Evolutionary conservation across 2,329 filamentous ascomycete genomes (phyloP), one percentile per base, ranked within the genome.

Genomic region (Juglanconis oblonga): DNA sequence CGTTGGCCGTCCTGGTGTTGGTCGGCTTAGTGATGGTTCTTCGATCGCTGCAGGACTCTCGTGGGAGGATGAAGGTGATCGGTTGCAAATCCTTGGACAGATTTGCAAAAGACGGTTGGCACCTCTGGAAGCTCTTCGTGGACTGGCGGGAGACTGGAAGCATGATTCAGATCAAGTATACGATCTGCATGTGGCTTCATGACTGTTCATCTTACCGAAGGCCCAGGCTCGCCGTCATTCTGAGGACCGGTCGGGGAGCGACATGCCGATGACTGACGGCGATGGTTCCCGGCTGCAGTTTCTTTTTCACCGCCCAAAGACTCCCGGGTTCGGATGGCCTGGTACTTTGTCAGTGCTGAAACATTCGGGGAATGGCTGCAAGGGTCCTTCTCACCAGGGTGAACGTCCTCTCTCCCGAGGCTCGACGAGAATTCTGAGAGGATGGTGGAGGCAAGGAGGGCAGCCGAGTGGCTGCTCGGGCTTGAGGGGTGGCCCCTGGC

Each of bases 301-400:
- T 36, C 52, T 4, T 40, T 4, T 13, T 59, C 57, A n/a, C 29
- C 5, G 13, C 38, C 54, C 13, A 54, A 13, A 52, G 61, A 58
- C 3, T 45, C 50, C 24, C 61, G 54, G 29, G 58, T 48, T 14
- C 51, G 61, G 24, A 63, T 55, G 31, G 51, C 51, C 61, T 63
- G 42, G 44, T 17, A 40, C 3, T 8, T 29, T 6, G 61, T 63
- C 29, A 63, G 51, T 24, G 33, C 29, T 31, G n/a, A 32, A 9
- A 8, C 17, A 35, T 42, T 5, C 10, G 31, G 10, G 9, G 38
- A 7, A 45, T 29, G 7, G 38, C 5, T 47, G 35, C 42, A 7
- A 17, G 29, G 47, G 33, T 38, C 14, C 45, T 42, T 54, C 61
- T 40, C 38, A 63, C 61, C 45, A 63, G n/a, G 7, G 53, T 61